A percentile compares a stretch with the other conserved stretches of the same genome.
Evolutionary conservation across 805 yeast species (phyloP).

Genomic region (Kuraishia capsulata): DNA sequence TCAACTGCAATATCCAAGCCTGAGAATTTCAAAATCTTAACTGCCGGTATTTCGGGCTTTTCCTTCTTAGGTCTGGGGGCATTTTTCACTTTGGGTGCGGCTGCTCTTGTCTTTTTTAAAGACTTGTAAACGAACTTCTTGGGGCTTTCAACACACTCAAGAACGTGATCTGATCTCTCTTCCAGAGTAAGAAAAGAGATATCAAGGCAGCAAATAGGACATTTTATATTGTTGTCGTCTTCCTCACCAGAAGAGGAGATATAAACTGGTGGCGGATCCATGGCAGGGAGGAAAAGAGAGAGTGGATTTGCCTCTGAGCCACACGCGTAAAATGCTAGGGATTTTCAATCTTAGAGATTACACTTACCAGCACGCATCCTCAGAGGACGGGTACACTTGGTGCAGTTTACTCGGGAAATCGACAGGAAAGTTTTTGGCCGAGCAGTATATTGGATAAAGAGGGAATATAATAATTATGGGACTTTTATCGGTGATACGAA

Average conservation of each 20-base stretch:
- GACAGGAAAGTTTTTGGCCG: too few relatives aligned
- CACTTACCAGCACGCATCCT: too few relatives aligned
- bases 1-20: slow-evolving; percentile 45
- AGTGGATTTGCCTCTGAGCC: too few relatives aligned
- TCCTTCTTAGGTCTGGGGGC: slow-evolving; percentile 5
- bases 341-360: too few relatives aligned
- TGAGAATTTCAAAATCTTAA: slow-evolving; percentile 42
- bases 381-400: too few relatives aligned
- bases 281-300: not conserved
- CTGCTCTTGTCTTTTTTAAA: slow-evolving; percentile 4
- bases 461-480: slow-evolving; percentile 68
- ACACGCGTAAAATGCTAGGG: too few relatives aligned
- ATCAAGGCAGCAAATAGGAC: slow-evolving; percentile 44
- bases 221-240: slow-evolving; percentile 10
- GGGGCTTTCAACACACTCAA: slow-evolving; percentile 32
- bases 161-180: slow-evolving; percentile 45
- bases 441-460: too few relatives aligned
- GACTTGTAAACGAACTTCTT: slow-evolving; percentile 15
- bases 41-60: slow-evolving; percentile 34
- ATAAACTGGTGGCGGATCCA: too few relatives aligned
- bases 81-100: slow-evolving; percentile 7
- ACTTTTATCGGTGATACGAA: slow-evolving; percentile 64
- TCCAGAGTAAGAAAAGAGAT: slow-evolving; percentile 29
- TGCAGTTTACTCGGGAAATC: too few relatives aligned
- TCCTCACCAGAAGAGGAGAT: not conserved